Conservation (phyloP, 768 basidiomycete genomes). For the Multifurca ochricompacta region DNA sequence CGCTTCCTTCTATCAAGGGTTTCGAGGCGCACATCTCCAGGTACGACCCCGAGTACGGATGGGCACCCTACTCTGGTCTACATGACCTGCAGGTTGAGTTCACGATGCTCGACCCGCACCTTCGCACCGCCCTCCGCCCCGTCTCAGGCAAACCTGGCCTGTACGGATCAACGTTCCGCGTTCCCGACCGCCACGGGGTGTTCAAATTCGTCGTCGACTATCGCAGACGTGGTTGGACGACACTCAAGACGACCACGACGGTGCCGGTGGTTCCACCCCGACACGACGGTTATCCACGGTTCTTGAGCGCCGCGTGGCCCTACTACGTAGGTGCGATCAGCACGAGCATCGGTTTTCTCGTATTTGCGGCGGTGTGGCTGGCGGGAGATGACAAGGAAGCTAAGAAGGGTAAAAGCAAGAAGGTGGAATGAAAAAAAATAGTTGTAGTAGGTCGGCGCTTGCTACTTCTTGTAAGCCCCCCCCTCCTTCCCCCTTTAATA, state of each 20-base stretch:
- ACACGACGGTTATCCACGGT: slow-evolving; percentile 93
- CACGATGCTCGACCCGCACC: slow-evolving; percentile 97
- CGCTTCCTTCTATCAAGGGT: slow-evolving; percentile 46
- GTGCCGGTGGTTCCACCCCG: slow-evolving; percentile 88
- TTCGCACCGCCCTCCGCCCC: slow-evolving; percentile 69
- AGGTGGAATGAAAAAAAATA: slow-evolving; percentile 26
- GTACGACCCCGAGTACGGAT: slow-evolving; percentile 48
- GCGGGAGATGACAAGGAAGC: slow-evolving; percentile 69
- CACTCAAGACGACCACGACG: slow-evolving; percentile 61
- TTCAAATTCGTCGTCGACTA: slow-evolving; percentile 95
- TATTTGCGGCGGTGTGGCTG: slow-evolving; percentile 85
- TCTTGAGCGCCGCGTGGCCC: slow-evolving; percentile 92
- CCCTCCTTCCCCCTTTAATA: too few species aligned
- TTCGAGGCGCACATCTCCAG: slow-evolving; percentile 68
- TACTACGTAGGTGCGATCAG: slow-evolving; percentile 90
- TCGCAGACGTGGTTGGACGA: slow-evolving; percentile 72
- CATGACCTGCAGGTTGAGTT: slow-evolving; percentile 89
- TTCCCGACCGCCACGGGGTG: slow-evolving; percentile 94
- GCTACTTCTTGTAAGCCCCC: too few species aligned
- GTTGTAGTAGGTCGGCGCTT: too few species aligned
- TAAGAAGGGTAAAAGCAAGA: slow-evolving; percentile 37
- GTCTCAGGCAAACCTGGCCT: slow-evolving; percentile 49
- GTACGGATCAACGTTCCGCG: slow-evolving; percentile 80
- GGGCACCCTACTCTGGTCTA: slow-evolving; percentile 67
- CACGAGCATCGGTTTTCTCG: slow-evolving; percentile 75